Base-by-base conservation (phyloP, 345 rosid genomes). In the Acer yangbiense region DNA sequence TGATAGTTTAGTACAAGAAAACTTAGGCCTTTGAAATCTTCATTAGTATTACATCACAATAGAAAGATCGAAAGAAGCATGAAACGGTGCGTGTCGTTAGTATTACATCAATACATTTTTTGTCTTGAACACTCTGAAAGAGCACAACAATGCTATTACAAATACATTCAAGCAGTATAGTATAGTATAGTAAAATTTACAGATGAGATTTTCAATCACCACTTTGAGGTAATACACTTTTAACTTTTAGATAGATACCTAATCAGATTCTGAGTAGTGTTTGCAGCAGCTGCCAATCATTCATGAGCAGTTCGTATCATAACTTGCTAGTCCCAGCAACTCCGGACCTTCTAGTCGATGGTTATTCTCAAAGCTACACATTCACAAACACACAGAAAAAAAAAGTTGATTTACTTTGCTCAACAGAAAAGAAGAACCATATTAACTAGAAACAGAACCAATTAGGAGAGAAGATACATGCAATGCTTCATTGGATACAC, bases 301-400 rank as follows among this genome's bases (percentile, higher is more conserved):
- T 90, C 82, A 95, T 32, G 87, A 85, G 86, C 99, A 95, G 83
- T 91, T 92, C 32, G 97, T 95, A 80, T 90, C 97, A 3, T 95
- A 95, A 75, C 89, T 93, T 25, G 95, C 99, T 12, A 95, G 91
- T 55, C 99, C 99, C 74, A 91, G 81, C 82, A 95, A 75, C 82
- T 95, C 94, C 0, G 99, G 99, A 68, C 99, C 99, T 85, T 93
- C 99, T 68, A 95, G 81, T 41, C 94, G 89, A 39, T 90, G 94
- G 85, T 95, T 93, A 73, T 89, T 91, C 88, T 91, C 99, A 80
- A 95, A 93, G 88, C 98, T 95, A 75, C 86, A 82, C 7, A 58
- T 58, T 18, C 27, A 25, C 27, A 25, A 25, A 25, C 9, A 58
- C 63, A 2, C 44, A 54, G 27, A 20, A 7, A 43, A 77, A 70